These are phyloP conservation scores for Psilocybe subaeruginosa DNA, from an alignment of 768 basidiomycete species.

Conservation along the genomic window DNA sequence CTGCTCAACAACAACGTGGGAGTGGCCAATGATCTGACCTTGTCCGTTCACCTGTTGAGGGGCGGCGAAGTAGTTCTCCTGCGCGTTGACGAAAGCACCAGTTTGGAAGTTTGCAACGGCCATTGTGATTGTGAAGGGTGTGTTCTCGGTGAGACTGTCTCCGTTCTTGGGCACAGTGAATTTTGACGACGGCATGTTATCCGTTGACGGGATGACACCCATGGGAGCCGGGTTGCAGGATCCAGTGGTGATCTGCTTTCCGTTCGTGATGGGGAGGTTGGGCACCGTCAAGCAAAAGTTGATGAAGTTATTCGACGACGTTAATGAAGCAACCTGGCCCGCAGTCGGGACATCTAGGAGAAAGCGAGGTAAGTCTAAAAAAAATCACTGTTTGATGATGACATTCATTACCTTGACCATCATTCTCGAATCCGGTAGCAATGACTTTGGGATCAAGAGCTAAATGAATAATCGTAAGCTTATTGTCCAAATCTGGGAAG, in stretches of 20 bases:
- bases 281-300: constrained; percentile 56
- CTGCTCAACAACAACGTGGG: constrained; percentile 60
- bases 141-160: constrained; percentile 46
- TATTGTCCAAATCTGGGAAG: neutral
- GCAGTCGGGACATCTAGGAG: constrained; percentile 29
- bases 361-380: neutral
- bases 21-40: constrained; percentile 59
- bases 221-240: constrained; percentile 68
- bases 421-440: constrained; percentile 53
- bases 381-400: neutral
- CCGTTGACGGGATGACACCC: constrained; percentile 52
- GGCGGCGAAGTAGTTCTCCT: constrained; percentile 56
- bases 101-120: constrained; percentile 47
- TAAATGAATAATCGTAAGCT: constrained; percentile 3
- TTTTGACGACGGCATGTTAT: constrained; percentile 54
- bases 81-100: constrained; percentile 59
- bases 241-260: constrained; percentile 51
- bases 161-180: constrained; percentile 50
- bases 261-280: constrained; percentile 57
- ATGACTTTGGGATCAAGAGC: constrained; percentile 51
- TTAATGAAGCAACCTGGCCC: constrained; percentile 56
- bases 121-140: constrained; percentile 54
- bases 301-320: constrained; percentile 67
- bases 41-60: constrained; percentile 55
- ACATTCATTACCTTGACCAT: constrained; percentile 42